Evolutionary conservation across 1,284 basidiomycete genomes (phyloP), one percentile per base, ranked within the genome.

Genomic region (Moesziomyces sp.): DNA sequence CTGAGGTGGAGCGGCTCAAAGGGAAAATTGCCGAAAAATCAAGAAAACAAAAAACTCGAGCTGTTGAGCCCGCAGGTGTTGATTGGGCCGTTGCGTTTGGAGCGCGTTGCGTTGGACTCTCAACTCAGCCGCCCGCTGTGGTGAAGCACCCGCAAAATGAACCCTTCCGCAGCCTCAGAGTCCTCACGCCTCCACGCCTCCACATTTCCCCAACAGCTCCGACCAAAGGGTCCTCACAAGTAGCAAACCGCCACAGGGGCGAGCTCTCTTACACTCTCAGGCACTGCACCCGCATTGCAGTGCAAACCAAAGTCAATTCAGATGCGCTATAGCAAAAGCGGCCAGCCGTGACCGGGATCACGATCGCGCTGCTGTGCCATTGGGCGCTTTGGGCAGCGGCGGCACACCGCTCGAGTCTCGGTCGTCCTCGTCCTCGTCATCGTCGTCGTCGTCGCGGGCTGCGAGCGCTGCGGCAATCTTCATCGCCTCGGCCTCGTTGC

Each of bases 401-500:
- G 64, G 57, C 26, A 65, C 43, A 24, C 58, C 55, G 13, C 54
- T 45, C 2, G 34, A 10, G 3, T 67, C 74, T 3, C 67, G 72
- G 10, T 77, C 76, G 1, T 78, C 67, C 2, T 74, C 76, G 10
- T 73, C 73, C 2, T 79, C 79, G 5, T 80, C 79, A 6, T 80
- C 79, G 1, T 82, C 79, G n/a, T 83, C 81, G 8, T 80, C 81
- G 3, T 82, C 81, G 40, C 73, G 72, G 5, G 70, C 66, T 3
- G 73, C 73, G 7, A 83, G 65, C 13, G 72, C 66, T 10, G 75
- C 71, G 0, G 79, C 81, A 44, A 78, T 64, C 62, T 81, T 80
- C 63, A 83, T 79, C 26, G 80, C 82, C 42, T 81, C 72, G 5
- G 80, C 82, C 58, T 84, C 82, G 51, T 84, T 81, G 16, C 82